A percentile compares a stretch with the other conserved stretches of the same genome.
These are phyloP conservation scores for Ballota nigra DNA, from an alignment of 257 asterid species.

Conservation along the genomic window DNA sequence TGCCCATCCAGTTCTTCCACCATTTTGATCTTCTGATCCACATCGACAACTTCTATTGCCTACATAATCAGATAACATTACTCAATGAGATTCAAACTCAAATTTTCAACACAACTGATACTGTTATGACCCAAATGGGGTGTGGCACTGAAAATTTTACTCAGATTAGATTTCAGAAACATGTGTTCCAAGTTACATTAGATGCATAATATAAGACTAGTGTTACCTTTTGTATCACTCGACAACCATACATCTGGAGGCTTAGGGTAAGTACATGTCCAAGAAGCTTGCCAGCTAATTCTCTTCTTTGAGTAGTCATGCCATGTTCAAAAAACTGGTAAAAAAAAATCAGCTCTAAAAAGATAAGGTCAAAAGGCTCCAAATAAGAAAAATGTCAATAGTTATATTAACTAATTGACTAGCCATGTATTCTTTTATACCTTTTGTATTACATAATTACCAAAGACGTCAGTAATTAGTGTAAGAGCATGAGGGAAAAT, in stretches of 20 bases:
- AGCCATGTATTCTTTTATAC: slow-evolving; percentile 30
- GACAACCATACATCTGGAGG: slow-evolving; percentile 98
- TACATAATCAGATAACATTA: slow-evolving; percentile 25
- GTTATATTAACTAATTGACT: slow-evolving; percentile 9
- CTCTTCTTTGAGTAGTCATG: slow-evolving; percentile 82
- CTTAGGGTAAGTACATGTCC: slow-evolving; percentile 86
- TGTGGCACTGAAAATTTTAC: neutral
- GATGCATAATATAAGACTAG: neutral
- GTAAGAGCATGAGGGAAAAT: slow-evolving; percentile 86
- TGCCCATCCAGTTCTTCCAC: slow-evolving; percentile 94
- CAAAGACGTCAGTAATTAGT: slow-evolving; percentile 91
- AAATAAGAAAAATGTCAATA: slow-evolving; percentile 7
- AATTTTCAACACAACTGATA: neutral
- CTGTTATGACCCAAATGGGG: neutral
- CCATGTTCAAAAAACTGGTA: slow-evolving; percentile 94
- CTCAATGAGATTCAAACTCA: slow-evolving; percentile 4
- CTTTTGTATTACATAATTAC: slow-evolving; percentile 96
- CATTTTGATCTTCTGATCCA: slow-evolving; percentile 90
- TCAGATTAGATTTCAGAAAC: neutral
- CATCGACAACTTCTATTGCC: slow-evolving; percentile 95
- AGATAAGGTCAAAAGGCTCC: slow-evolving; percentile 14
- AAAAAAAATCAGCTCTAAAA: slow-evolving; percentile 15
- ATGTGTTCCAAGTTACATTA: neutral
- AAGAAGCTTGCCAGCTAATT: slow-evolving; percentile 72
- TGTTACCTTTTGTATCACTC: slow-evolving; percentile 94